Evolutionary conservation across 1,284 basidiomycete genomes (phyloP), one percentile per base, ranked within the genome.

Genomic region (Lentinula novae-zelandiae): DNA sequence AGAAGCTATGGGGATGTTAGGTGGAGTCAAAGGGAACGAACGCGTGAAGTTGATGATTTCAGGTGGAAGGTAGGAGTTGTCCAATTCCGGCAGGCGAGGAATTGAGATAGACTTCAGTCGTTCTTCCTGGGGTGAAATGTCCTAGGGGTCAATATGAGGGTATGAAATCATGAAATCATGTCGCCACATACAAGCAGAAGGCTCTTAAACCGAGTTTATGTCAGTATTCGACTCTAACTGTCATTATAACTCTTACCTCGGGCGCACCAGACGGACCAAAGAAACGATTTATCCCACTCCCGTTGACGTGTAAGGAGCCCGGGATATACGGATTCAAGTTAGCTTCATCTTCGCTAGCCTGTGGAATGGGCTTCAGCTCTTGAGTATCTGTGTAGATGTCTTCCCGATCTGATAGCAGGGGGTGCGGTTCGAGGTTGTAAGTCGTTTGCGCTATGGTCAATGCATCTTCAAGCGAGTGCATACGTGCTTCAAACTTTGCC

Each of bases 381-480:
- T 70, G 64, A 52, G 66, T 67, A 17, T 70, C 70, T 39, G 73
- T 71, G 1, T 70, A 68, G 7, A 70, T 70, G 17, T 66, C 70
- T 13, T 71, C 71, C 36, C 63, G 62, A 1, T 20, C 55, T 22
- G 66, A 53, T 6, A 79, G 70, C 36, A 78, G 67, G 0, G 78
- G 79, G 65, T 79, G 78, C 5, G 73, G 69, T 50, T 69, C 65
- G 60, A 71, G 66, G 22, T 76, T 72, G 52, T 71, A 66, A 31
- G 69, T 67, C 39, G 68, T 65, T 49, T 78, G 72, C 17, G 76
- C 65, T 52, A 81, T 80, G n/a, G 76, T 75, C n/a, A 82, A 69
- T 13, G 79, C 81, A 60, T 81, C 80, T 65, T 83, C 81, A 15
- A 83, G 71, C 2, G 75, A 74, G 64, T 72, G 76, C 74, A 81